Base-by-base conservation (phyloP, 2,329 filamentous ascomycete species). In the Colletotrichum sansevieriae region DNA sequence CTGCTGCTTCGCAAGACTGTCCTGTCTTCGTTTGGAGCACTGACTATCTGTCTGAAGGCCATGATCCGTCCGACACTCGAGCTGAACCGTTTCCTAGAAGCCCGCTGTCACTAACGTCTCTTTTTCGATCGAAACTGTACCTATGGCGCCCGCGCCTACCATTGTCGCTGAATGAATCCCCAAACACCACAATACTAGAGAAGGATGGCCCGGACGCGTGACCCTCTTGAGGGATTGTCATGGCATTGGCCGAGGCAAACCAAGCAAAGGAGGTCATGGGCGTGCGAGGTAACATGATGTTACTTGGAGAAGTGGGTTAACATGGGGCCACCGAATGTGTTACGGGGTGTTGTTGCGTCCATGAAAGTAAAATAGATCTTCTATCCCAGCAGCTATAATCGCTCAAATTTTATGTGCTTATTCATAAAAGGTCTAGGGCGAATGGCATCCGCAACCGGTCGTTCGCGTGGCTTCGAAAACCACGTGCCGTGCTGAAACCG, bases 21-120 rank as follows among this genome's bases (percentile, higher is more conserved):
- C 62, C 35, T 9, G 3, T 20, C 15, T 4, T 7, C 9, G 4
- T 8, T 22, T 33, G 15, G 2, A 2, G 4, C 13, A 3, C 66
- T 68, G 6, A 68, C 65, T 69, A 69, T 49, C 37, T 49, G 47
- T 65, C 49, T 11, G 62, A 37, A 56, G 66, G 66, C 66, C 66
- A 69, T 4, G 66, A 13, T 13, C 47, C 44, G 33, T 66, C 61
- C 35, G 66, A 69, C 3, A 66, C 41, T 11, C 55, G 41, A 55
- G 56, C 62, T 8, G 66, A 49, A 11, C 66, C 66, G 13, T 66
- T 66, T 2, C 66, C 66, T 69, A 6, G 5, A 29, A 29, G 4
- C 37, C 13, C 37, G 37, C 13, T 2, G 3, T 33, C 15, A 2
- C 11, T 12, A 33, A 9, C 12, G 25, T 67, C 11, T 49, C n/a